Evolutionary conservation across 2,329 filamentous ascomycete species (phyloP), one percentile per base, ranked within the genome.

Genomic region (Trichoderma hamatum): DNA sequence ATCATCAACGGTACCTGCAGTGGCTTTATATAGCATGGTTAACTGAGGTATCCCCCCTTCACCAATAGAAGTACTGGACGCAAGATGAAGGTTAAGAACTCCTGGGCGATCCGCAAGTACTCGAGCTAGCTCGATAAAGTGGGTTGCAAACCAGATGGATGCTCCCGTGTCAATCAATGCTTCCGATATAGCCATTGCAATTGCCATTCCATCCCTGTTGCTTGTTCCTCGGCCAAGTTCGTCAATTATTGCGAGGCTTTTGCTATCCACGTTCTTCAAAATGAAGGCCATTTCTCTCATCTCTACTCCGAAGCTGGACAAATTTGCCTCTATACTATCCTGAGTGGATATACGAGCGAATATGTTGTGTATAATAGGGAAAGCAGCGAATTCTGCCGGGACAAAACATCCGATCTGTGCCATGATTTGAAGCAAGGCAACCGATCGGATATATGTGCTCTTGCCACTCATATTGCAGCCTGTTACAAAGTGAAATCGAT

Each of bases 381-480:
- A 91, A 0, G 90, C 89, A 0, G 94, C 96, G 75, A 93, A 96
- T 34, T 90, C 84, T 0, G 94, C 95, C 0, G 96, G 96, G 1
- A 98, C 91, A 77, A 96, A 98, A 74, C 89, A 92, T 3, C 94
- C 95, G 63, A 97, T 89, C 75, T 99, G 96, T 0, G 93, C 93
- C 94, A 99, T 97, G 69, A 99, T 89, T 55, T 92, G 89, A 76
- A 96, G 88, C 36, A 99, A 82, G 0, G 95, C 92, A 28, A 97
- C 84, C 1, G 92, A 90, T 61, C 93, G 89, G 71, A 98, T 97
- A 75, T 97, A 98, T 0, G 94, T 99, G 72, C 92, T 97, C 78
- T 98, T 99, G 0, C 94, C 96, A 74, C 93, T 97, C 96, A 99
- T 99, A 74, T 99, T 99, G 78, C 93, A 96, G 3, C 96, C 95